Percentiles rank a stretch among this genome's conserved stretches.
Conservation (phyloP, 805 yeast species). For the Metschnikowia cerradonensis region DNA sequence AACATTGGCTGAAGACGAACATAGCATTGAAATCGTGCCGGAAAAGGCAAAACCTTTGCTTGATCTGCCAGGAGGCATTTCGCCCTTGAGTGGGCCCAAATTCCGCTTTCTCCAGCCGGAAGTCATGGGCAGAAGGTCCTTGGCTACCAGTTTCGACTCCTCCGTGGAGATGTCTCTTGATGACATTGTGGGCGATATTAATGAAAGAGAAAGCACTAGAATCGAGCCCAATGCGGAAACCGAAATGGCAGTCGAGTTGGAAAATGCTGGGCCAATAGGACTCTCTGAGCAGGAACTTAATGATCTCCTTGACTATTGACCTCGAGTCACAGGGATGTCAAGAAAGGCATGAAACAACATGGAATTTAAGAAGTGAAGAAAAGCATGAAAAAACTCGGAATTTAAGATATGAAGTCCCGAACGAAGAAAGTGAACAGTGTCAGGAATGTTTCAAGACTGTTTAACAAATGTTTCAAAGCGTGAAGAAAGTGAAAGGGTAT, state of each 20-base stretch:
- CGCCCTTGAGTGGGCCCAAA: slow-evolving; percentile 27
- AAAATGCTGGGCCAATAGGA: slow-evolving; percentile 22
- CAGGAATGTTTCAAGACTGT: no score
- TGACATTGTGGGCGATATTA: slow-evolving; percentile 10
- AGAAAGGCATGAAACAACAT: no score
- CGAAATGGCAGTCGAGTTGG: slow-evolving; percentile 7
- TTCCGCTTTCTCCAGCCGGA: slow-evolving; percentile 22
- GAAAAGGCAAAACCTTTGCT: slow-evolving; percentile 21
- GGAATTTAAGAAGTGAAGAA: no score
- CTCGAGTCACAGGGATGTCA: no score
- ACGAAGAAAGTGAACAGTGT: no score
- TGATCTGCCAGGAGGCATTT: slow-evolving; percentile 9
- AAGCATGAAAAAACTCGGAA: no score
- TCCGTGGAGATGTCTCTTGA: slow-evolving; percentile 20
- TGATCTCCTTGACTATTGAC: slow-evolving; percentile 32
- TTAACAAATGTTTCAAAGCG: no score
- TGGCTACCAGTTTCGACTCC: slow-evolving; percentile 15
- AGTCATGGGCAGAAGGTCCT: slow-evolving; percentile 16
- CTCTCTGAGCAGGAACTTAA: slow-evolving; percentile 31
- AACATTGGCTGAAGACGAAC: slow-evolving; percentile 26
- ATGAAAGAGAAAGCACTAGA: slow-evolving; percentile 8
- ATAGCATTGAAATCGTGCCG: slow-evolving; percentile 50
- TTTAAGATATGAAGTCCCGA: no score
- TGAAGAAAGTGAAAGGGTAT: no score
- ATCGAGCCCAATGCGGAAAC: slow-evolving; percentile 4